phyloP scores from a whole-genome alignment of 208 protist species.

The Wallacemonas sp. region DNA sequence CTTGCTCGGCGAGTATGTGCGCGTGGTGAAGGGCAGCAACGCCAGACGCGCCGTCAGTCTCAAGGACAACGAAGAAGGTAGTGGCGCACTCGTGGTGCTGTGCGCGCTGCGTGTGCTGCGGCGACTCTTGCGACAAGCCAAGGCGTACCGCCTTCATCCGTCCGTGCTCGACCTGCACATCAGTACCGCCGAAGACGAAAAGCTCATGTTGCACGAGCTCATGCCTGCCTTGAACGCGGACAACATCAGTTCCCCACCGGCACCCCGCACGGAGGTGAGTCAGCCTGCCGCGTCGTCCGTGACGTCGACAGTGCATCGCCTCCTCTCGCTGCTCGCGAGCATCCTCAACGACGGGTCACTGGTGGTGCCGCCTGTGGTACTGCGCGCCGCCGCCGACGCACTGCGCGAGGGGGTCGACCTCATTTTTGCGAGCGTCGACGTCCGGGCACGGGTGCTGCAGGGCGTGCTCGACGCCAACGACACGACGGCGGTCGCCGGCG shows the following conservation, averaged over 20 bases:
- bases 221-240: background rate
- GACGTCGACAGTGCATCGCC: background rate
- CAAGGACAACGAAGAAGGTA: background rate
- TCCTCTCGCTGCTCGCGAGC: constrained; percentile 65
- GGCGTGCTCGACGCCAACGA: constrained; percentile 39
- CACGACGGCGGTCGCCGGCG: background rate
- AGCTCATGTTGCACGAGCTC: background rate
- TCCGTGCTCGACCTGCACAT: constrained; percentile 48
- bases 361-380: constrained; percentile 47
- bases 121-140: constrained; percentile 61
- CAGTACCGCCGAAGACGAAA: constrained; percentile 6
- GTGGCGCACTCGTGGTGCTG: constrained; percentile 33
- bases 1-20: constrained; percentile 67
- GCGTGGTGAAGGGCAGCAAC: constrained; percentile 61
- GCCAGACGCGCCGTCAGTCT: constrained; percentile 64
- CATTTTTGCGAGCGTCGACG: constrained; percentile 62
- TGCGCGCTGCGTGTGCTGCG: constrained; percentile 64
- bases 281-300: background rate
- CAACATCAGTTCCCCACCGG: no score
- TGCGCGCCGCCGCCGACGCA: constrained; percentile 40
- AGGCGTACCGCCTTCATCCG: constrained; percentile 73
- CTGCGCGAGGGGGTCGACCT: constrained; percentile 71
- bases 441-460: constrained; percentile 57
- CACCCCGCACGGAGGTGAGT: no score
- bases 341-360: constrained; percentile 72